phyloP scores from a whole-genome alignment of 495 filamentous ascomycete genomes.

The Hypoxylon crocopeplum region DNA sequence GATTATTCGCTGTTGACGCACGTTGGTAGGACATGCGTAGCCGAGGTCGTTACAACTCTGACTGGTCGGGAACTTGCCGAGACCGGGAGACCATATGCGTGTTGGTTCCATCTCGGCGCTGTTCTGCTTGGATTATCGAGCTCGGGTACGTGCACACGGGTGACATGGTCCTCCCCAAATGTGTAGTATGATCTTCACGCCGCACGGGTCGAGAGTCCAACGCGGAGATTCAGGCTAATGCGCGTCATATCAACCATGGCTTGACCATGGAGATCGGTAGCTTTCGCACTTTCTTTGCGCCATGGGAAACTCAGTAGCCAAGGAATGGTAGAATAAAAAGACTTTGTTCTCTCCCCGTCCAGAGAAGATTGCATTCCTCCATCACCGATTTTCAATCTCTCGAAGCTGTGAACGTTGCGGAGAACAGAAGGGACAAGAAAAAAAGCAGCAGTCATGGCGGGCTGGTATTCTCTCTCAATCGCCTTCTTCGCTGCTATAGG shows the following conservation, averaged over 20 bases:
- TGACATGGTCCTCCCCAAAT: conserved; percentile 12
- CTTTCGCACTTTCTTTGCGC: not conserved
- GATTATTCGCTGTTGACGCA: not conserved
- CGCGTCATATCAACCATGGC: conserved; percentile 19
- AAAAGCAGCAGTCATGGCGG: conserved; percentile 19
- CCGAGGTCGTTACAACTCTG: conserved; percentile 5
- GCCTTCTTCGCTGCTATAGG: conserved; percentile 63
- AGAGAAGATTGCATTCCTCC: not conserved
- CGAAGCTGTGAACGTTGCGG: not conserved
- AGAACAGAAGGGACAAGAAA: not conserved
- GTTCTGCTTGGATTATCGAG: not conserved
- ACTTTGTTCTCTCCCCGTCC: not conserved
- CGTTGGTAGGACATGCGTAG: not conserved
- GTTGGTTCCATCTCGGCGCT: conserved; percentile 3
- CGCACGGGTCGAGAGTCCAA: conserved; percentile 4
- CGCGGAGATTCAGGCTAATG: conserved; percentile 33
- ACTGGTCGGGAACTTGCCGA: conserved; percentile 13
- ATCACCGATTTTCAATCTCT: not conserved
- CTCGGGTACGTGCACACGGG: conserved; percentile 18
- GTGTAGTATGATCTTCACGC: conserved; percentile 19
- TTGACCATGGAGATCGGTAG: not conserved
- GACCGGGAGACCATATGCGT: conserved; percentile 3
- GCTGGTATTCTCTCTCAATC: conserved; percentile 51
- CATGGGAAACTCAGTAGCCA: conserved; percentile 11
- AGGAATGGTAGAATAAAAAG: conserved; percentile 25